phyloP scores from a whole-genome alignment of 352 stramenopile genomes.

The Phytophthora sojae region DNA sequence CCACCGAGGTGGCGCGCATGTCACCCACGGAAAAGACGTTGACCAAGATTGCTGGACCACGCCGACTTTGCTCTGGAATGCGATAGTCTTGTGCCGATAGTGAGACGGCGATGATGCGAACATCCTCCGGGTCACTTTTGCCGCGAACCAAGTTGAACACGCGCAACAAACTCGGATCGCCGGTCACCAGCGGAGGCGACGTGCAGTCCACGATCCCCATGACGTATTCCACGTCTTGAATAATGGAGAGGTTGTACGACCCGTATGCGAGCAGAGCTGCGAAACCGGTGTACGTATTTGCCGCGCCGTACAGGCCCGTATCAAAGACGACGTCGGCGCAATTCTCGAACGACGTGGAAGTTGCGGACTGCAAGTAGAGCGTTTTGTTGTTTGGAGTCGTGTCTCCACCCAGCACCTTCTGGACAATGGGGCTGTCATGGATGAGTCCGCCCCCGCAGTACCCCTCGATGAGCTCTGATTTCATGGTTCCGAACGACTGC shows the following conservation, averaged over 20 bases:
- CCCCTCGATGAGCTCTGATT: slow-evolving; percentile 35
- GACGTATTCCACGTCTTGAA: slow-evolving; percentile 40
- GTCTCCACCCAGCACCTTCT: slow-evolving; percentile 28
- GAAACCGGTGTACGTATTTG: slow-evolving; percentile 28
- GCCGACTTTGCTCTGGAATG: slow-evolving; percentile 24
- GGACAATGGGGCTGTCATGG: slow-evolving; percentile 42
- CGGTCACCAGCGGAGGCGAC: slow-evolving; percentile 20
- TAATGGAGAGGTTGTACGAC: slow-evolving; percentile 43
- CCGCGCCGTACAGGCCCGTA: slow-evolving; percentile 30
- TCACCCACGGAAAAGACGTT: slow-evolving; percentile 39
- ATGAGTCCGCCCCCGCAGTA: slow-evolving; percentile 38
- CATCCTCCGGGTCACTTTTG: slow-evolving; percentile 24
- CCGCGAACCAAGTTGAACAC: slow-evolving; percentile 37
- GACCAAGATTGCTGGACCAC: slow-evolving; percentile 25
- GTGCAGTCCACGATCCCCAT: slow-evolving; percentile 37
- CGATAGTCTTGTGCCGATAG: slow-evolving; percentile 37
- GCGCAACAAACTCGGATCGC: slow-evolving; percentile 34
- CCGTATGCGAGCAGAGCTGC: slow-evolving; percentile 19
- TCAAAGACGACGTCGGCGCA: slow-evolving; percentile 27
- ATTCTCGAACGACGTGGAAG: slow-evolving; percentile 23
- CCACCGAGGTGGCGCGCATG: slow-evolving; percentile 25
- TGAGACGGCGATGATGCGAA: slow-evolving; percentile 28
- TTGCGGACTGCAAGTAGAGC: slow-evolving; percentile 40
- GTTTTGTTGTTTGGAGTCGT: slow-evolving; percentile 41
- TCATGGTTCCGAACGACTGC: slow-evolving; percentile 27